These are phyloP conservation scores for Cinnamomum micranthum DNA, from an alignment of 164 flowering plant species.

Conservation along the genomic window DNA sequence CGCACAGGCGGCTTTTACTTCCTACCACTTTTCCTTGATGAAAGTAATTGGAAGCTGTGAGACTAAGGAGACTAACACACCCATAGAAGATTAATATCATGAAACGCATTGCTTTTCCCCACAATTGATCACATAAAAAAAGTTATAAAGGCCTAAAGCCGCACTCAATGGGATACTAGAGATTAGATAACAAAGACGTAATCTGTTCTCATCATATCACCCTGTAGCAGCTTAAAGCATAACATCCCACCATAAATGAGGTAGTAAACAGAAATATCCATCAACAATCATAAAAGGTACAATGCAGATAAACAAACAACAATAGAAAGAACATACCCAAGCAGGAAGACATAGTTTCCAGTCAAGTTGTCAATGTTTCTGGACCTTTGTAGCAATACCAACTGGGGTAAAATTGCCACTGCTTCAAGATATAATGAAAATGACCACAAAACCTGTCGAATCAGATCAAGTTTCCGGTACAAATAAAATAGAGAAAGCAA, in stretches of 20 bases:
- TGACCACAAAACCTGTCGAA: constrained; percentile 43
- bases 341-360: constrained; percentile 53
- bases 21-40: not conserved
- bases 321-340: constrained; percentile 43
- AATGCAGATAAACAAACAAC: not conserved
- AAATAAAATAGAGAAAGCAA: not conserved
- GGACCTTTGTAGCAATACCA: constrained; percentile 54
- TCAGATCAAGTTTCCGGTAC: not conserved
- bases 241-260: not conserved
- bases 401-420: constrained; percentile 54
- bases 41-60: too few species aligned
- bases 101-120: not conserved
- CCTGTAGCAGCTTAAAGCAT: not conserved
- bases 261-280: not conserved
- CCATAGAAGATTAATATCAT: too few species aligned
- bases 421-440: constrained; percentile 65
- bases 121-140: not conserved
- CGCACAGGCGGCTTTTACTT: not conserved
- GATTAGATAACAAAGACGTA: not conserved
- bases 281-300: not conserved
- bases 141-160: too few species aligned
- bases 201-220: not conserved
- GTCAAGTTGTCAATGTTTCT: constrained; percentile 62
- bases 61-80: not conserved
- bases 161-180: not conserved